A percentile compares a stretch with the other conserved stretches of the same genome.
These are phyloP conservation scores for Patellifolia procumbens DNA, from an alignment of 179 eudicot species.

Conservation along the genomic window DNA sequence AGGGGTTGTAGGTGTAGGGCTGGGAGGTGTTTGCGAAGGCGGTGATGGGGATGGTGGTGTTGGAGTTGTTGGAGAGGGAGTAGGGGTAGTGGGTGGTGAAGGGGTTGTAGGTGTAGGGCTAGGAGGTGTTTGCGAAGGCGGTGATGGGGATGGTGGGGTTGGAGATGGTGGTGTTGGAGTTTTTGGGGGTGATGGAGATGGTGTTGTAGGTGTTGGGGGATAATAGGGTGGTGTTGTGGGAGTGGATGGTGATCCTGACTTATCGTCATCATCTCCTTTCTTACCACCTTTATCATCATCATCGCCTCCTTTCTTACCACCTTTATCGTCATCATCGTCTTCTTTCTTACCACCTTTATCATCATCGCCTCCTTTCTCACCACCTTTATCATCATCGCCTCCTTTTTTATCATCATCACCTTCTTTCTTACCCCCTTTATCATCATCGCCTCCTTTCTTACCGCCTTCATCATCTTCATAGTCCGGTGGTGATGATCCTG, in stretches of 20 bases:
- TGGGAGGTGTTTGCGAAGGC: background rate
- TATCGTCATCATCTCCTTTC: too few species aligned
- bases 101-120: slow-evolving; percentile 7
- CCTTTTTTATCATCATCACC: background rate
- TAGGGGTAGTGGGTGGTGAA: background rate
- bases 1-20: slow-evolving; percentile 10
- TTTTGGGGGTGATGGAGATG: background rate
- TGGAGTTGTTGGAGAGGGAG: too few species aligned
- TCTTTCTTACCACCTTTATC: too few species aligned
- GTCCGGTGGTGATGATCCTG: slow-evolving; percentile 3
- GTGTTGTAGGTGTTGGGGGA: slow-evolving; percentile 4
- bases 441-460: background rate
- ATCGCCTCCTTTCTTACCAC: too few species aligned
- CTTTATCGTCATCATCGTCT: too few species aligned
- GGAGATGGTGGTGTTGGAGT: background rate
- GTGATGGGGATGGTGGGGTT: slow-evolving; percentile 16
- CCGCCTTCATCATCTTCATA: slow-evolving; percentile 7
- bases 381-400: slow-evolving; percentile 2
- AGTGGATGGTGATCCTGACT: too few species aligned
- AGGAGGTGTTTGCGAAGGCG: background rate
- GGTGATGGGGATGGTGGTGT: background rate
- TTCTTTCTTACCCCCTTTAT: background rate
- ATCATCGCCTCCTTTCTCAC: background rate
- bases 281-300: too few species aligned
- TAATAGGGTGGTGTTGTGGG: background rate